phyloP scores from a whole-genome alignment of 768 basidiomycete species.

The Leccinum incarnatum region DNA sequence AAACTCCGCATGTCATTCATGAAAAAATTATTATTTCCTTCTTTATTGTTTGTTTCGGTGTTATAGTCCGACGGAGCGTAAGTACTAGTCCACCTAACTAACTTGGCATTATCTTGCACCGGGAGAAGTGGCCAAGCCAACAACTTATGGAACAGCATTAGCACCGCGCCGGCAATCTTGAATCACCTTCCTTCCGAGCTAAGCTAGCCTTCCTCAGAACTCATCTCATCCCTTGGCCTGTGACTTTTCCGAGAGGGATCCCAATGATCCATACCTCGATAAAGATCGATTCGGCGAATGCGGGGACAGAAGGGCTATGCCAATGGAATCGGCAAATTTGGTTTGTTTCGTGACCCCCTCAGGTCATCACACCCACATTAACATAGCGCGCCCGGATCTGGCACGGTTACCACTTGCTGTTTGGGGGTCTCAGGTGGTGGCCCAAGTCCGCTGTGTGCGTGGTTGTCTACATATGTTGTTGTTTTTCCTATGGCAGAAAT shows the following conservation, averaged over 20 bases:
- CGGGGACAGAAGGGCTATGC: slow-evolving; percentile 2
- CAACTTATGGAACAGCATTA: neutral
- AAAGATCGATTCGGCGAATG: slow-evolving; percentile 1
- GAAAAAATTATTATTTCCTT: neutral
- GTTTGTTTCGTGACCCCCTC: slow-evolving; percentile 6
- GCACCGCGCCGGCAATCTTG: neutral
- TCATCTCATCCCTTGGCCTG: neutral
- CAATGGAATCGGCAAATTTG: neutral
- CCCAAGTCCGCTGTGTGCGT: neutral
- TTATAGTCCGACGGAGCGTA: too few species aligned
- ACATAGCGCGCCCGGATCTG: neutral
- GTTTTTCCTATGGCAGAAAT: slow-evolving; percentile 32
- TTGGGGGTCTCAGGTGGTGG: neutral
- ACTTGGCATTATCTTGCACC: neutral
- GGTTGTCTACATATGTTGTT: neutral
- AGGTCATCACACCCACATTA: neutral
- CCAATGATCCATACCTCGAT: neutral
- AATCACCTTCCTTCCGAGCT: neutral
- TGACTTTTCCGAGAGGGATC: neutral
- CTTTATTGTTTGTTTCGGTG: too few species aligned
- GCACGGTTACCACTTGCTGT: neutral
- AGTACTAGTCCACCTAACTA: neutral
- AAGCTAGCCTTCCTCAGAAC: neutral
- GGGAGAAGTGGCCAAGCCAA: neutral
- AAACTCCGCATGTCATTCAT: slow-evolving; percentile 17